Evolutionary conservation across 768 basidiomycete species (phyloP), one percentile per base, ranked within the genome.

Genomic region (Lyophyllum semitale): DNA sequence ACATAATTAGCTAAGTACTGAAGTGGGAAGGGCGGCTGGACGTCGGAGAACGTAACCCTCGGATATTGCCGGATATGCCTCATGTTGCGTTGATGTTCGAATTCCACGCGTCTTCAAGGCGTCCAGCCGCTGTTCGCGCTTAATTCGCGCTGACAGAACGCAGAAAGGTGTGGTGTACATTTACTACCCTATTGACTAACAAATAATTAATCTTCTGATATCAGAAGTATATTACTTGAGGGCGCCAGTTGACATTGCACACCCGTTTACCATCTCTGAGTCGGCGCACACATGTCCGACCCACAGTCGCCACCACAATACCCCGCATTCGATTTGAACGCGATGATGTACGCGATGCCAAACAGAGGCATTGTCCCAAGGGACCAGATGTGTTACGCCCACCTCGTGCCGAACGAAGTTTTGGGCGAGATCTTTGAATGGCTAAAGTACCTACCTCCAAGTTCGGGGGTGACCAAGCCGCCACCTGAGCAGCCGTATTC

Each of bases 361-460:
- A 30, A 13, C 7, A 44, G 18, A 20, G 18, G 18, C 9, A 11
- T 30, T 15, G 23, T 22, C 15, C 22, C 17, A 9, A 17, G 9
- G 8, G 27, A 29, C 18, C 17, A 15, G n/a, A 30, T 17, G 11
- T 43, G 45, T 23, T 29, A 38, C 43, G 23, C 49, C 2, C 26
- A 57, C 23, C 37, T n/a, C 37, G 33, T 57, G 29, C 49, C 55
- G 11, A 30, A 30, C 33, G 55, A 57, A 46, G 25, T 51, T 18
- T 45, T 57, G 17, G 49, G 18, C 20, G 44, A 41, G 11, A 48
- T 57, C 12, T 57, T 57, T 15, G 43, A 51, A 4, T 46, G 48
- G 48, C 23, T 50, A 17, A 25, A 15, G 11, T 12, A 2, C 15
- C n/a, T n/a, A n/a, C n/a, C n/a, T n/a, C n/a, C n/a, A n/a, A n/a